Base-by-base conservation (phyloP, 306 rosid genomes). In the Cercis canadensis region DNA sequence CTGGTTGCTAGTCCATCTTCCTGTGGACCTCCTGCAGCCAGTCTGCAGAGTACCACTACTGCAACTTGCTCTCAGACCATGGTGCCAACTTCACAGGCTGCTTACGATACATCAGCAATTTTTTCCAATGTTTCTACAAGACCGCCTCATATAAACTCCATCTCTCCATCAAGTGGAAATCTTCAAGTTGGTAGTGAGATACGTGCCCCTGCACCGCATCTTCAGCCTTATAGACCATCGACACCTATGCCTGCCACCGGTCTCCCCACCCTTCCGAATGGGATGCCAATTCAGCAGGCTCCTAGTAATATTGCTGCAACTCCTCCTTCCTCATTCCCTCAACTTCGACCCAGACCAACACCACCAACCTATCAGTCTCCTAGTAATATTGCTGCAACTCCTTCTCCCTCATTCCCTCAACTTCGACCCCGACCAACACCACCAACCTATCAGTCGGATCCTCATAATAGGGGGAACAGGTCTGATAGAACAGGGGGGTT, bases 191-290 rank as follows among this genome's bases (percentile, higher is more conserved):
- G 80, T 18, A 57, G 82, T 39, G 77, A 70, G 62, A 65, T 87
- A 21, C 96, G 90, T 13, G 72, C 85, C 50, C 94, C 92, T 6
- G 90, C 94, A 43, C 97, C 96, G 7, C 97, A 92, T 81, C 83
- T 86, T 54, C 88, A 76, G 63, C 80, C 88, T 58, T 88, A 53
- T 76, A 75, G 89, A 62, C 79, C 92, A 36, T 37, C 90, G 7
- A 71, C 96, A 47, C 41, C 75, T 29, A 61, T 60, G 53, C 61
- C 75, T 7, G 11, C 76, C 19, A 13, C 78, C 33, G 52, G 50
- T 70, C 81, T 67, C 50, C 82, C 69, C 29, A 15, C 70, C 62
- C 61, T 31, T 68, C 73, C 6, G 4, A 67, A 31, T 6, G 63
- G 75, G 36, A 69, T 76, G 51, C 41, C 76, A 17, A 67, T 45